phyloP scores from a whole-genome alignment of 2,329 filamentous ascomycete genomes.

The Chaetomium sp. region DNA sequence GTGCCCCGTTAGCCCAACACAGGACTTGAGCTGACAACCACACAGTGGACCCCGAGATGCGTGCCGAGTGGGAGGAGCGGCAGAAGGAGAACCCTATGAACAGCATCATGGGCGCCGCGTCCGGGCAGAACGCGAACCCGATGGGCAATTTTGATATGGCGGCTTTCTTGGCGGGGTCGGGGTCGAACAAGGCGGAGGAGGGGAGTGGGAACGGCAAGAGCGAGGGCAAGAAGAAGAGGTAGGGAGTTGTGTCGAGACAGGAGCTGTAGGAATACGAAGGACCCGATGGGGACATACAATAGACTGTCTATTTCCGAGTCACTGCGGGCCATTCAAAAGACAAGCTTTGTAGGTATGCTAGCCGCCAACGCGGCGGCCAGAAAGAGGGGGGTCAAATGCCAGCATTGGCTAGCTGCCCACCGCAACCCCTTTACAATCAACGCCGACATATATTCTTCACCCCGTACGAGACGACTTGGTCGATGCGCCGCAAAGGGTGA shows the following conservation, averaged over 20 bases:
- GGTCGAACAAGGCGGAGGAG: constrained; percentile 43
- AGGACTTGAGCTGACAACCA: constrained; percentile 3
- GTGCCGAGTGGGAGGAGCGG: constrained; percentile 87
- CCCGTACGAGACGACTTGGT: not conserved
- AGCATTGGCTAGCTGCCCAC: not conserved
- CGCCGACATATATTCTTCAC: not conserved
- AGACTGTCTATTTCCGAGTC: not conserved
- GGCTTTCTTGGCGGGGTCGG: constrained; percentile 61
- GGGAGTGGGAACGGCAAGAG: constrained; percentile 40
- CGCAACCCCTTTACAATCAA: not conserved
- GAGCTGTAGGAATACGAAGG: not conserved
- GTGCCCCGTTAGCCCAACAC: constrained; percentile 42
- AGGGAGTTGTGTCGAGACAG: constrained; percentile 27
- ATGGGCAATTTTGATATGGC: constrained; percentile 64
- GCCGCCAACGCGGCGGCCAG: too few species aligned
- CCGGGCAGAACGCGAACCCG: constrained; percentile 44
- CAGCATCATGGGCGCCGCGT: constrained; percentile 53
- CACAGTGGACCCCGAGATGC: constrained; percentile 96
- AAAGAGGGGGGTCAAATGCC: not conserved
- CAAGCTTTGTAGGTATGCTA: not conserved
- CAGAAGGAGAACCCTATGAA: constrained; percentile 74
- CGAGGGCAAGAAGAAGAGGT: constrained; percentile 39
- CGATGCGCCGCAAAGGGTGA: not conserved
- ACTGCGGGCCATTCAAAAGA: not conserved
- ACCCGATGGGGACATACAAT: not conserved